Evolutionary conservation across 805 yeast species (phyloP), one percentile per base, ranked within the genome.

Genomic region (Metschnikowia bowlesiae): DNA sequence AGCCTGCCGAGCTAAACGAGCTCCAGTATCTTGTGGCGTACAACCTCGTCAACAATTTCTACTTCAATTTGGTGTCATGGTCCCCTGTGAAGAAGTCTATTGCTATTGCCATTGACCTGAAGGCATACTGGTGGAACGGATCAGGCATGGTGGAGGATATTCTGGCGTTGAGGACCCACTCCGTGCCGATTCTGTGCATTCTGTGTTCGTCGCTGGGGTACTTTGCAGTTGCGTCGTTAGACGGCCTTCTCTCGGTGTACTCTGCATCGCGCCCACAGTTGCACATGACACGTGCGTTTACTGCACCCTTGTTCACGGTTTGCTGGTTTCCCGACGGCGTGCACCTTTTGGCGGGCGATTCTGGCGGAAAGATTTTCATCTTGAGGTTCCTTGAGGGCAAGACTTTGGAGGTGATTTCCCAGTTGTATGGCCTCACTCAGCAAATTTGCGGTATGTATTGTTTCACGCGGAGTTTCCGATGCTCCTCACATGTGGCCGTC

Each of bases 1-100:
- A 31, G 9, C 47, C 47, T 4, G 41, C 34, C 6, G 51, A 47
- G 9, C 47, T 53, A 54, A 44, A 49, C 32, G 60, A 57, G 47
- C 55, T 53, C 16, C 57, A 55, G 49, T 57, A 57, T 45, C 46
- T 57, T 8, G 55, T 53, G 34, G 53, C 60, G 7, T 53, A 53
- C 45, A 81, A 82, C 2, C 64, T 89, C 47, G 69, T 85, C 53
- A 84, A 87, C 63, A 96, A 89, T 62, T 89, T 83, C 61, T 89
- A 89, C 65, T 77, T 88, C 1, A 87, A 87, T 60, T 69, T 87
- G 48, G 77, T 89, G 0, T 78, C 89, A 5, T 89, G 96, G 96
- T 81, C 90, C 0, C 62, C 61, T 7, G 57, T 57, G 13, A 66
- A 80, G 1, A 74, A 73, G 39, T 70, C 69, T 26, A 68, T 88